phyloP scores from a whole-genome alignment of 202 grass and related monocot species.

The Zizania palustris region DNA sequence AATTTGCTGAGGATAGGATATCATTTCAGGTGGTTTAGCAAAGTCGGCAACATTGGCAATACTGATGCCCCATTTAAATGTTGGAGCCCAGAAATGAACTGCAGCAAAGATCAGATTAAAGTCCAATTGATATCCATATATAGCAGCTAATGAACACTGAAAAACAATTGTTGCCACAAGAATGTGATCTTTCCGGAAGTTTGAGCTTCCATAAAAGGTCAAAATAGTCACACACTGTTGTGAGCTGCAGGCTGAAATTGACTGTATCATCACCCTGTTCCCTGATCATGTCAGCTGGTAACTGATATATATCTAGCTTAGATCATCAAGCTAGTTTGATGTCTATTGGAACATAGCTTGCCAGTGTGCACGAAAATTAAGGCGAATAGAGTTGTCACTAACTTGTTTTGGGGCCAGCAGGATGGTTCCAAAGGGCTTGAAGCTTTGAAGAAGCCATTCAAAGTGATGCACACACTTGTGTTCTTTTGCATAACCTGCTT shows the following conservation, averaged over 20 bases:
- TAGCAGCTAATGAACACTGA: no score
- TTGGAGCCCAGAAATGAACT: conserved; percentile 99
- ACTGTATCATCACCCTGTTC: not conserved
- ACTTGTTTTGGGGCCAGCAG: conserved; percentile 91
- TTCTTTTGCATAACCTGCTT: conserved; percentile 16
- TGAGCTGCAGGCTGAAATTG: not conserved
- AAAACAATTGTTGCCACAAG: no score
- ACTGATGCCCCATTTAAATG: conserved; percentile 97
- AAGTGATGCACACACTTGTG: conserved; percentile 16
- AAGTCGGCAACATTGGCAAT: conserved; percentile 91
- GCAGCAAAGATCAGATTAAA: conserved; percentile 23
- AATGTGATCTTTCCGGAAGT: no score
- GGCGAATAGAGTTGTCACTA: conserved; percentile 25
- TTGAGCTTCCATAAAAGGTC: no score
- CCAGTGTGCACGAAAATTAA: not conserved
- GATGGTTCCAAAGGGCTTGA: conserved; percentile 86
- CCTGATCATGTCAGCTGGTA: not conserved
- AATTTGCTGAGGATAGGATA: conserved; percentile 95
- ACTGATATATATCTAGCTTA: not conserved
- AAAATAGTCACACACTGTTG: no score
- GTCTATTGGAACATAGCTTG: not conserved
- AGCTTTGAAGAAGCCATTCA: conserved; percentile 77
- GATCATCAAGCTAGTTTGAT: not conserved
- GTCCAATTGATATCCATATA: no score
- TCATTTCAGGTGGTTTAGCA: conserved; percentile 83